Percentiles rank a stretch among this genome's conserved stretches.
Evolutionary conservation across 2,329 filamentous ascomycete genomes (phyloP).

Genomic region (Cercospora janseana): DNA sequence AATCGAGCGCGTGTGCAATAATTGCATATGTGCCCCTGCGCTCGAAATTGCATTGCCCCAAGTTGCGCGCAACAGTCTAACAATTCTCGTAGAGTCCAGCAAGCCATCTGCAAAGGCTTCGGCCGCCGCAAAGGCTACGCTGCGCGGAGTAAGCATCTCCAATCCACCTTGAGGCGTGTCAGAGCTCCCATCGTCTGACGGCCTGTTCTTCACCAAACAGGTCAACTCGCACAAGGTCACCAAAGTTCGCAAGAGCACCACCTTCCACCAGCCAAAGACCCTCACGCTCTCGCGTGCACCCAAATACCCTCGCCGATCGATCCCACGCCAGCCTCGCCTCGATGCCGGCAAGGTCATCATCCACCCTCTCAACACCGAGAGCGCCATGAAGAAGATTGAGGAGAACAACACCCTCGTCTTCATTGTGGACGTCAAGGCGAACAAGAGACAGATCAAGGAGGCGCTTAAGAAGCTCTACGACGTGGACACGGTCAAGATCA

Average conservation of each 20-base stretch:
- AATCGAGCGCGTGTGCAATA: constrained; percentile 2
- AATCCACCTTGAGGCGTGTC: constrained; percentile 47
- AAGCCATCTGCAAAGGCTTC: constrained; percentile 77
- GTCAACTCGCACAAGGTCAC: constrained; percentile 78
- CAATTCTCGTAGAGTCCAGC: constrained; percentile 42
- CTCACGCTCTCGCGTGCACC: constrained; percentile 84
- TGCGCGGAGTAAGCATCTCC: constrained; percentile 79
- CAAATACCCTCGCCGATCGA: constrained; percentile 95
- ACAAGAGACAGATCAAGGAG: constrained; percentile 99
- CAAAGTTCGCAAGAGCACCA: constrained; percentile 89
- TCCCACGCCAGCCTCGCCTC: constrained; percentile 84
- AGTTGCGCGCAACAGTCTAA: constrained; percentile 31
- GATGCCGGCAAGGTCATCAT: constrained; percentile 98
- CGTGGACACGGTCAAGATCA: constrained; percentile 97
- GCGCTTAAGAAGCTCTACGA: constrained; percentile 99
- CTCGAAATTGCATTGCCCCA: not conserved
- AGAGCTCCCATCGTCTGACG: constrained; percentile 53
- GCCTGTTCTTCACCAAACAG: constrained; percentile 52
- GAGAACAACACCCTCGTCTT: constrained; percentile 93
- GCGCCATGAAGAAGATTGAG: constrained; percentile 99
- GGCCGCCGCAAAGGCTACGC: constrained; percentile 90
- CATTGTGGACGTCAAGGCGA: constrained; percentile 66
- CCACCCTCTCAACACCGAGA: constrained; percentile 99
- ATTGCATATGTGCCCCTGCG: constrained; percentile 10
- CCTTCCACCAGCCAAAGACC: constrained; percentile 98